Conservation (phyloP, 164 flowering plant genomes). For the Aristolochia fimbriata region DNA sequence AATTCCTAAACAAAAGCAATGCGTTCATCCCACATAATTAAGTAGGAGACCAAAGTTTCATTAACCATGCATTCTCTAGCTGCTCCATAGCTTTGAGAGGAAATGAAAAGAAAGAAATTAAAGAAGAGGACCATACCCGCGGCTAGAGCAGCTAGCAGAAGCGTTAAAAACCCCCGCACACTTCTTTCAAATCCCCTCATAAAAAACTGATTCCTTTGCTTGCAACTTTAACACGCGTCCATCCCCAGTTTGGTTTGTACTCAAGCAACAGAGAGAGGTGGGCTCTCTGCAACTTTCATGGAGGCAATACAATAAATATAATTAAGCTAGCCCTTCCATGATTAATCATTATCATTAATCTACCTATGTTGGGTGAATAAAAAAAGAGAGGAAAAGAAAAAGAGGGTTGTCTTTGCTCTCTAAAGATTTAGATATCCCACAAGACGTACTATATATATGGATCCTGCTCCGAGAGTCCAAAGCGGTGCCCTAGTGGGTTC, state of each 20-base stretch:
- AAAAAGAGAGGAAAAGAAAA: constrained; percentile 1
- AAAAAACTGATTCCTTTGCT: background rate
- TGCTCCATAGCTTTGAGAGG: no score
- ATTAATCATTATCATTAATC: background rate
- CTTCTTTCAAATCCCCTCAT: no score
- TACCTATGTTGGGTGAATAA: background rate
- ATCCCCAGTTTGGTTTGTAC: background rate
- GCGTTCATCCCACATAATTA: no score
- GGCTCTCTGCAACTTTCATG: constrained; percentile 1
- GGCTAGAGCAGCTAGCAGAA: no score
- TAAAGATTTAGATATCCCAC: background rate
- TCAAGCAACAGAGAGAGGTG: background rate
- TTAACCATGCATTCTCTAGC: no score
- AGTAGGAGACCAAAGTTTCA: no score
- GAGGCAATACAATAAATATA: background rate
- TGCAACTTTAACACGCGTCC: background rate
- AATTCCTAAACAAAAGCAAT: no score
- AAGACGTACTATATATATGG: background rate
- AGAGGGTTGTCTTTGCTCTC: constrained; percentile 11
- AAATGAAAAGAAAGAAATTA: no score
- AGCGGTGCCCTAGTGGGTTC: constrained; percentile 7
- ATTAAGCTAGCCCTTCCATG: background rate
- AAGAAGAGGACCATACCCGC: no score
- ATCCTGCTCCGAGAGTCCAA: background rate
- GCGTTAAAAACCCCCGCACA: no score